A percentile compares a stretch with the other conserved stretches of the same genome.
These are phyloP conservation scores for Cyberlindnera xishuangbannaensis DNA, from an alignment of 805 yeast genomes.

Conservation along the genomic window DNA sequence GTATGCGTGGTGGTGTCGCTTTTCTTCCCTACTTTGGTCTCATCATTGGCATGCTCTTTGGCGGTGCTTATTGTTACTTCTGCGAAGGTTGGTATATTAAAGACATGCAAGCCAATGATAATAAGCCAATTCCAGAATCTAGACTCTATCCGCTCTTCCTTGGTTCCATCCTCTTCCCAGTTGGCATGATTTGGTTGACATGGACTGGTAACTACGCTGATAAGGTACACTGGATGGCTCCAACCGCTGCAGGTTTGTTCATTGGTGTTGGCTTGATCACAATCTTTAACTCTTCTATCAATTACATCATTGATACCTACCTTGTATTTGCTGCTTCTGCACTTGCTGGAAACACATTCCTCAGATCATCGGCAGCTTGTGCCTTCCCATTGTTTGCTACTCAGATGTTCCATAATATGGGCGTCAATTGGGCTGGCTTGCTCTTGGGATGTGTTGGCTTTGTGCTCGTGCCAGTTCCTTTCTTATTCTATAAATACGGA, in stretches of 20 bases:
- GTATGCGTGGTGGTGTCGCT: conserved; percentile 55
- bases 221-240: conserved; percentile 76
- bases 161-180: conserved; percentile 66
- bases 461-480: conserved; percentile 60
- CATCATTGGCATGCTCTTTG: conserved; percentile 59
- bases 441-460: conserved; percentile 57
- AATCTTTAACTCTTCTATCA: conserved; percentile 63
- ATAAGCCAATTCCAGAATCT: conserved; percentile 68
- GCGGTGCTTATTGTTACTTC: conserved; percentile 47
- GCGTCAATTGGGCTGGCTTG: conserved; percentile 76
- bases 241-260: conserved; percentile 58
- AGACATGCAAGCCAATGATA: conserved; percentile 45
- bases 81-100: conserved; percentile 48
- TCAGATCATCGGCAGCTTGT: conserved; percentile 65
- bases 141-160: conserved; percentile 72
- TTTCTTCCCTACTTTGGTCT: conserved; percentile 79
- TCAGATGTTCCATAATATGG: conserved; percentile 64
- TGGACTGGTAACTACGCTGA: conserved; percentile 81
- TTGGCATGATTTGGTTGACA: conserved; percentile 79
- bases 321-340: conserved; percentile 73
- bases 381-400: conserved; percentile 68
- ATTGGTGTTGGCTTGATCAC: conserved; percentile 64
- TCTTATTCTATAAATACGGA: conserved; percentile 58
- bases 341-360: conserved; percentile 63
- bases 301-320: conserved; percentile 69